Evolutionary conservation across 1,284 basidiomycete species (phyloP), one percentile per base, ranked within the genome.

Genomic region (Lignosus rhinocerotis): DNA sequence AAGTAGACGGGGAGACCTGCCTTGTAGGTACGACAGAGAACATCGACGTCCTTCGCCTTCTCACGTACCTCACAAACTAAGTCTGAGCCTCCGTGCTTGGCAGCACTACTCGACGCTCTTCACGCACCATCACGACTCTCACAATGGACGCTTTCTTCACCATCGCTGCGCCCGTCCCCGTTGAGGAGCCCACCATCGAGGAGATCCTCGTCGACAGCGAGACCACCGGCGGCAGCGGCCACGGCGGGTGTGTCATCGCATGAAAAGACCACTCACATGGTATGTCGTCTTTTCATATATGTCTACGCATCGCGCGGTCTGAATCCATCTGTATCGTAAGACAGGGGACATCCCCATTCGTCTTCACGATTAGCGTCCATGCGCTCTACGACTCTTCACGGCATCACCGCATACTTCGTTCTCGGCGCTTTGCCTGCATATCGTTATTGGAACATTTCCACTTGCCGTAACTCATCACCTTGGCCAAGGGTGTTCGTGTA

Each of bases 61-160:
- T 30, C 38, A 25, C 17, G 33, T 32, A 36, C 34, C 44, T 38
- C 33, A 21, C 31, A 17, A 30, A 42, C 47, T 42, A 32, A 43
- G 41, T 25, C 51, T n/a, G 53, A 43, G 34, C 53, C 48, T 50
- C 31, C 52, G 47, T 38, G 33, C 51, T 52, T 46, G 31, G 31
- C 58, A 56, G 47, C 58, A 36, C 43, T 46, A 25, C 51, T 33
- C 52, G 41, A 30, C 52, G 19, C 53, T 48, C 53, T 30, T 55
- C 46, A 38, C 42, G 14, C 53, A 49, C 17, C 47, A 31, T 21
- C 39, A 31, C 34, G 31, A 50, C 39, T 34, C 48, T 14, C 53
- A 53, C 50, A 48, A 63, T 63, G 62, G 62, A 64, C 63, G 63
- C 60, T 16, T 64, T 64, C 60, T 56, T 56, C 55, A 56, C 52